Evolutionary conservation across 768 basidiomycete genomes (phyloP).

Genomic region (Amanita molliuscula): DNA sequence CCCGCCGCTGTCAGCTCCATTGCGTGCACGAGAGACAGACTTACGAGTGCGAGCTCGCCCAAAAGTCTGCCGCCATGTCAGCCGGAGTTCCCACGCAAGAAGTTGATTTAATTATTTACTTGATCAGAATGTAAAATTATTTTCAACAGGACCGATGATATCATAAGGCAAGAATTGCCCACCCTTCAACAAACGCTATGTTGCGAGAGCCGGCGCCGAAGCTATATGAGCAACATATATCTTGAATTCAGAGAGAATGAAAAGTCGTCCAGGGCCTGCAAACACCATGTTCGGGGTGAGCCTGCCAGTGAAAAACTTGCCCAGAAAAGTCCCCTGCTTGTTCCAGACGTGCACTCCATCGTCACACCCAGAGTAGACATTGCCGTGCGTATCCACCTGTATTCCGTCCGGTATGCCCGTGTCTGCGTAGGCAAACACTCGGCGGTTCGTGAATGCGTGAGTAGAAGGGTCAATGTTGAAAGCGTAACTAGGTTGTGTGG

Average conservation of each 20-base stretch:
- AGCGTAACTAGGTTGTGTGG: constrained; percentile 26
- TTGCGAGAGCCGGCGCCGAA: too few relatives aligned
- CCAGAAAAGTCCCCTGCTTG: constrained; percentile 43
- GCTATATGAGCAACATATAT: constrained; percentile 38
- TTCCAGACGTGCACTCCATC: constrained; percentile 62
- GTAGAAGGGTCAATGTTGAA: constrained; percentile 54
- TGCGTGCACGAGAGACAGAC: background rate
- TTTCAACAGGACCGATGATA: too few relatives aligned
- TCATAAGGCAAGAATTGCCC: too few relatives aligned
- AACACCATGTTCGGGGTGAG: constrained; percentile 37
- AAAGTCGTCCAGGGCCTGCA: constrained; percentile 28
- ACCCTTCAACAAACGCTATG: too few relatives aligned
- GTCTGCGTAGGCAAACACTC: constrained; percentile 58
- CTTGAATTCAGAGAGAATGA: constrained; percentile 37
- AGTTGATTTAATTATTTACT: too few relatives aligned
- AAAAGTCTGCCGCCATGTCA: constrained; percentile 12
- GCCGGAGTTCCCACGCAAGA: background rate
- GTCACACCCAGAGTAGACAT: constrained; percentile 59
- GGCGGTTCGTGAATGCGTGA: constrained; percentile 45
- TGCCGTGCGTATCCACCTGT: constrained; percentile 51
- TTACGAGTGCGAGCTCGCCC: constrained; percentile 10
- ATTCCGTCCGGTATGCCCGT: constrained; percentile 60
- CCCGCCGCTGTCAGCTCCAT: constrained; percentile 3
- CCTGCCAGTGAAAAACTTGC: constrained; percentile 50
- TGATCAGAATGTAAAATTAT: too few relatives aligned